Evolutionary conservation across 2,329 filamentous ascomycete species (phyloP).

Genomic region (Kalaharituber pfeilii): DNA sequence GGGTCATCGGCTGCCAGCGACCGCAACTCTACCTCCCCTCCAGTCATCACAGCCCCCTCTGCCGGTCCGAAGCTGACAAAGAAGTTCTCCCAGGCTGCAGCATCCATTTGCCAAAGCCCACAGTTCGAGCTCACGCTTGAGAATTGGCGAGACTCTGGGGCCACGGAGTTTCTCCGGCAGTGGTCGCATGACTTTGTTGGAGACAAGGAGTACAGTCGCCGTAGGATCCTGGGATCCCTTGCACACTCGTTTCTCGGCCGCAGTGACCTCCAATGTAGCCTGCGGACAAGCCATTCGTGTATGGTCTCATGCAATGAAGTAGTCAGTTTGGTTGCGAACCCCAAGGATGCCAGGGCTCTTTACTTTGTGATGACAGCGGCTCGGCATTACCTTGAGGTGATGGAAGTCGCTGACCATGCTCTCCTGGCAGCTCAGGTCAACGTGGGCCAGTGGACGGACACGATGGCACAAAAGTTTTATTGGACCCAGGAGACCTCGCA

Average conservation of each 20-base stretch:
- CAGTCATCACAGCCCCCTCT: too few species aligned
- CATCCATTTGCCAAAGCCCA: neutral
- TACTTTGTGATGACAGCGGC: slow-evolving; percentile 1
- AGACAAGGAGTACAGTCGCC: neutral
- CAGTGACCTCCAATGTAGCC: neutral
- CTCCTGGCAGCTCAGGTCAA: slow-evolving; percentile 1
- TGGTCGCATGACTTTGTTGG: neutral
- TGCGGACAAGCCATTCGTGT: neutral
- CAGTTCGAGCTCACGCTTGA: neutral
- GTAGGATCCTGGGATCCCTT: slow-evolving; percentile 10
- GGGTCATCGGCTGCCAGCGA: too few species aligned
- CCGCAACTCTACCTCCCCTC: too few species aligned
- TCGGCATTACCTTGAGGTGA: neutral
- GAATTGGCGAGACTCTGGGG: neutral
- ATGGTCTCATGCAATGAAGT: slow-evolving; percentile 2
- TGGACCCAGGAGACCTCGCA: neutral
- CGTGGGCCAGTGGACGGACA: neutral
- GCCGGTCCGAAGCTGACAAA: neutral
- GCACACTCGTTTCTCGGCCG: slow-evolving; percentile 5
- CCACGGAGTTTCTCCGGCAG: neutral
- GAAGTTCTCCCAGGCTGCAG: neutral
- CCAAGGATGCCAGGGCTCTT: neutral
- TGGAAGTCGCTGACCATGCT: neutral
- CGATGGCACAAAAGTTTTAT: neutral
- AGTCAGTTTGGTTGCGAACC: neutral